Evolutionary conservation across 306 rosid species (phyloP), one percentile per base, ranked within the genome.

Genomic region (Quercus parvula): DNA sequence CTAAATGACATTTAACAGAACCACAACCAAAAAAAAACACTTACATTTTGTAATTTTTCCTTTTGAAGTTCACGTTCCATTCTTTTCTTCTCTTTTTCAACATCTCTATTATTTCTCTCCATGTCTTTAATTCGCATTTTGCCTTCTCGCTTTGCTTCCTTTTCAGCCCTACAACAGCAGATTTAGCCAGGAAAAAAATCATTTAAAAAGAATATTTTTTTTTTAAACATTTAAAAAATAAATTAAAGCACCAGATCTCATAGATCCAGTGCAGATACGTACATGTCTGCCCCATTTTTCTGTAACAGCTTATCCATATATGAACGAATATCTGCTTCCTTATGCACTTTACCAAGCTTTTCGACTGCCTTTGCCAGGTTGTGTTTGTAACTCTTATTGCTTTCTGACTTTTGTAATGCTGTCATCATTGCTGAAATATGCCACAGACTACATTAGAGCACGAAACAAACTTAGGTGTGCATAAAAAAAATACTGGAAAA

Each of bases 251-350:
- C 79, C 22, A 75, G 64, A 66, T 74, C 70, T 61, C 41, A 72
- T 33, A 69, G 46, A 27, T 76, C 73, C 28, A 25, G 30, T 62
- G 56, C 9, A 41, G 52, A 85, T 70, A 76, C 68, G 8, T 93
- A 93, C 99, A 89, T 84, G 84, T 91, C 85, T 71, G 87, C 84
- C 68, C 80, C 85, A 81, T 81, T 91, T 79, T 86, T 92, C 90
- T 82, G 81, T 67, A 82, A 72, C 85, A 91, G 83, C 78, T 82
- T 86, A 68, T 87, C 82, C 54, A 91, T 84, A 41, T 87, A 82
- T 61, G 35, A 27, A 20, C 95, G 95, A 73, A 94, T 92, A 54
- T 81, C 89, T 38, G 85, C 92, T 79, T 87, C 97, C 6, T 78
- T 54, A 9, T 22, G 74, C 25, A 88, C 87, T 88, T 90, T 94